Percentiles rank a stretch among this genome's conserved stretches.
Evolutionary conservation across 371 early-diverging fungal genomes (phyloP).

Genomic region (Fennellomyces sp.): DNA sequence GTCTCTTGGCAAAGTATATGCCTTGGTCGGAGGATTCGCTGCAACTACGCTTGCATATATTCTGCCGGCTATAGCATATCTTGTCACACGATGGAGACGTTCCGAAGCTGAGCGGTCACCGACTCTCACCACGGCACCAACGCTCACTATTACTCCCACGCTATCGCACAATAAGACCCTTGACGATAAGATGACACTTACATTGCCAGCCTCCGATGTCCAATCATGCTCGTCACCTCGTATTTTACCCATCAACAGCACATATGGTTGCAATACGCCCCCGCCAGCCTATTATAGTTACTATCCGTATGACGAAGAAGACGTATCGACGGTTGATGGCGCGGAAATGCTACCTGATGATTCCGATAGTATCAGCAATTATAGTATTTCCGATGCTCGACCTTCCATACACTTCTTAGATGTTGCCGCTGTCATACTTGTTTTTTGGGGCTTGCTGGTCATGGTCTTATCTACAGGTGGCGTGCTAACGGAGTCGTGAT

Average conservation of each 20-base stretch:
- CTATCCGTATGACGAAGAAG: constrained; percentile 17
- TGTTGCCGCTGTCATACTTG: constrained; percentile 29
- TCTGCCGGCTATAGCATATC: constrained; percentile 40
- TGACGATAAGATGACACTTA: constrained; percentile 6
- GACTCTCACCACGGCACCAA: constrained; percentile 15
- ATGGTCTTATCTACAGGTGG: constrained; percentile 29
- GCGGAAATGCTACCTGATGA: constrained; percentile 14
- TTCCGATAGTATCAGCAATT: neutral
- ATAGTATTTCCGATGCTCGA: neutral
- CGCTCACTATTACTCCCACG: constrained; percentile 16
- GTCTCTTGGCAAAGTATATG: constrained; percentile 45
- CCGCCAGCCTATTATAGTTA: neutral
- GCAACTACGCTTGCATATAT: constrained; percentile 50
- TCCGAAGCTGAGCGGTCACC: neutral
- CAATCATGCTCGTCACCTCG: constrained; percentile 19
- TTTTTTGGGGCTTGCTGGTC: constrained; percentile 40
- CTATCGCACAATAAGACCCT: neutral
- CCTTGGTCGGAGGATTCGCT: constrained; percentile 49
- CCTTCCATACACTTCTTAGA: constrained; percentile 23
- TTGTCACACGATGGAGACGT: constrained; percentile 22
- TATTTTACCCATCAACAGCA: constrained; percentile 4
- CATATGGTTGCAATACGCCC: neutral
- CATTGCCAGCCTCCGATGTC: constrained; percentile 4
- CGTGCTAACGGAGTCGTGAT: constrained; percentile 16
- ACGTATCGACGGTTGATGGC: constrained; percentile 19